Percentiles rank a stretch among this genome's conserved stretches.
These are phyloP conservation scores for Starmerella etchellsii DNA, from an alignment of 805 yeast species.

Conservation along the genomic window DNA sequence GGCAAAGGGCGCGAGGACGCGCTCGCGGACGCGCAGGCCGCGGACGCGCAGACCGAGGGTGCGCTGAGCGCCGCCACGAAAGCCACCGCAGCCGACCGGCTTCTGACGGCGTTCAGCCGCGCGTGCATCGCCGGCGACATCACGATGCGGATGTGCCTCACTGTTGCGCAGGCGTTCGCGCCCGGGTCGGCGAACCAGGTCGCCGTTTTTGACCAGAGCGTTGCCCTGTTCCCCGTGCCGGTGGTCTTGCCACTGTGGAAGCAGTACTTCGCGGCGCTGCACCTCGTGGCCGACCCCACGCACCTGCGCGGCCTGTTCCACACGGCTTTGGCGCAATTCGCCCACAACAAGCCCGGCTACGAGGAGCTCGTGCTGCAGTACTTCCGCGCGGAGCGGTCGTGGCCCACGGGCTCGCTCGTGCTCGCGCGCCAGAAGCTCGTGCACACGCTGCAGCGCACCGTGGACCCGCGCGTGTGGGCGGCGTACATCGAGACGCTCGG, in stretches of 20 bases:
- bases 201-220: slow-evolving; percentile 11
- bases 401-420: slow-evolving; percentile 5
- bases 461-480: slow-evolving; percentile 2
- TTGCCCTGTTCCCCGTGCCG: slow-evolving; percentile 9
- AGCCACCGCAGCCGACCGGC: neutral
- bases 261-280: slow-evolving; percentile 2
- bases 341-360: neutral
- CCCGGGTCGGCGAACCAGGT: slow-evolving; percentile 6
- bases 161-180: slow-evolving; percentile 6
- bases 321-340: slow-evolving; percentile 1
- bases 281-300: neutral
- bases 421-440: slow-evolving; percentile 5
- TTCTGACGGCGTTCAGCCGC: slow-evolving; percentile 10
- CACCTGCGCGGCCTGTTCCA: slow-evolving; percentile 6
- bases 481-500: slow-evolving; percentile 5
- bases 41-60: too few species aligned
- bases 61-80: too few species aligned
- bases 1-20: too few species aligned
- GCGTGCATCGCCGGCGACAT: slow-evolving; percentile 7
- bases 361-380: slow-evolving; percentile 11
- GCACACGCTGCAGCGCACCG: slow-evolving; percentile 1
- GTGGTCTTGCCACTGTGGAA: slow-evolving; percentile 11
- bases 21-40: too few species aligned
- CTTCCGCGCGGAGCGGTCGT: slow-evolving; percentile 4
- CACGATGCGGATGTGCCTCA: slow-evolving; percentile 9